Evolutionary conservation across 176 grass and related monocot species (phyloP).

Genomic region (Zea luxurians): DNA sequence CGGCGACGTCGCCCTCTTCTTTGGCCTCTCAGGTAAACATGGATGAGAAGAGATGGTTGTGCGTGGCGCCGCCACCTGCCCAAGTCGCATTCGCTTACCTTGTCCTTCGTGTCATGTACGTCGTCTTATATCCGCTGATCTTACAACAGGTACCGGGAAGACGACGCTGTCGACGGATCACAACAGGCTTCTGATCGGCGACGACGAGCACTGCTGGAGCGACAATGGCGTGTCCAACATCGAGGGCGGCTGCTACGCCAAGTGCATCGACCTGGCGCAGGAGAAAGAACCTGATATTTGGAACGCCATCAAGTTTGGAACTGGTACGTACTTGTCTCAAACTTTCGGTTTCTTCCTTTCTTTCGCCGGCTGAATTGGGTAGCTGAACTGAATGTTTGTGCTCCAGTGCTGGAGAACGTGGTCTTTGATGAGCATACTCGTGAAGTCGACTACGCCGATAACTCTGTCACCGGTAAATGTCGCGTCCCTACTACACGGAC

Average conservation of each 20-base stretch:
- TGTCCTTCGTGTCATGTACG: background rate
- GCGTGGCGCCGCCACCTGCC: constrained; percentile 61
- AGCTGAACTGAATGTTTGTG: constrained; percentile 7
- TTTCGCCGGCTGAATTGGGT: background rate
- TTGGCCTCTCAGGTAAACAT: constrained; percentile 84
- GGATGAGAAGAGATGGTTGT: background rate
- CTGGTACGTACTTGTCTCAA: constrained; percentile 44
- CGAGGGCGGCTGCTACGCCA: constrained; percentile 96
- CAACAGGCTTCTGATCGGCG: constrained; percentile 81
- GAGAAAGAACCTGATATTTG: constrained; percentile 99
- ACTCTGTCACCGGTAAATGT: constrained; percentile 74
- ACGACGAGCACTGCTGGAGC: constrained; percentile 97
- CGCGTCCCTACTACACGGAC: background rate
- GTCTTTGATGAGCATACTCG: constrained; percentile 95
- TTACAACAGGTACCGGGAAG: constrained; percentile 74
- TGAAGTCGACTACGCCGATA: constrained; percentile 86
- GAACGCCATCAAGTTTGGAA: constrained; percentile 99
- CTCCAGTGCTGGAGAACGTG: constrained; percentile 87
- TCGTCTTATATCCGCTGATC: background rate
- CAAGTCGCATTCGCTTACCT: constrained; percentile 44
- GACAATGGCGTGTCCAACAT: constrained; percentile 94
- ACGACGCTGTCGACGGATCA: constrained; percentile 94
- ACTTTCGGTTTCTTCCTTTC: background rate
- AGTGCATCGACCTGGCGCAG: constrained; percentile 76
- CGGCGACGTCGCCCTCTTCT: constrained; percentile 99